Evolutionary conservation across 495 filamentous ascomycete species (phyloP).

Genomic region (Hyphodiscus hymeniophilus): DNA sequence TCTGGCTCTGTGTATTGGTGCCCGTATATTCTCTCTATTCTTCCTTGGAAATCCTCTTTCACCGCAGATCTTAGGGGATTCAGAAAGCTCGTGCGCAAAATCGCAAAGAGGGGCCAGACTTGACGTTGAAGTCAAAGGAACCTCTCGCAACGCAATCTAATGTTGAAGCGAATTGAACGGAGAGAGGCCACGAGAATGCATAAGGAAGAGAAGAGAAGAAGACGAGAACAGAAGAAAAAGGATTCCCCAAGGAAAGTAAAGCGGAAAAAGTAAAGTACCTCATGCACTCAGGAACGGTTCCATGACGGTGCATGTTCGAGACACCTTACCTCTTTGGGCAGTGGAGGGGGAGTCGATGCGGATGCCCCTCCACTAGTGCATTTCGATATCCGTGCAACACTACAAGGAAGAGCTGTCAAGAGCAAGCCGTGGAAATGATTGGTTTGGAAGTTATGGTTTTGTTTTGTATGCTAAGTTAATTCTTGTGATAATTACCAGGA

Average conservation of each 20-base stretch:
- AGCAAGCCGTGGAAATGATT: neutral
- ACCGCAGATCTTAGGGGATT: neutral
- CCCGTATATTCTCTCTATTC: neutral
- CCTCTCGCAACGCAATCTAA: neutral
- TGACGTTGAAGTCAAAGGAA: too few species aligned
- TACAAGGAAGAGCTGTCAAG: too few species aligned
- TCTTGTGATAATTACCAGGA: too few species aligned
- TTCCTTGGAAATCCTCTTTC: neutral
- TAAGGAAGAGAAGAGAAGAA: neutral
- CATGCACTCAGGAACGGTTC: neutral
- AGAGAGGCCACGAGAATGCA: neutral
- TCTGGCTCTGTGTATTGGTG: neutral
- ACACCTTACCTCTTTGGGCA: neutral
- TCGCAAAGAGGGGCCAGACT: too few species aligned
- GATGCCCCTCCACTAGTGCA: constrained; percentile 20
- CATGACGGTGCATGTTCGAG: neutral
- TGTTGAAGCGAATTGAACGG: neutral
- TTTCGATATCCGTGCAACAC: constrained; percentile 3
- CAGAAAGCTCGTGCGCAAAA: too few species aligned
- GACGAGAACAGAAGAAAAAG: neutral
- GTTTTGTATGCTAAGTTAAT: too few species aligned
- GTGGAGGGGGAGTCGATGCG: constrained; percentile 6
- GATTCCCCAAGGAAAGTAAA: neutral
- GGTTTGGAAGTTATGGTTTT: too few species aligned
- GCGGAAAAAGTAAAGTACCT: neutral